Conservation (phyloP, 768 basidiomycete genomes). For the Suillus plorans region DNA sequence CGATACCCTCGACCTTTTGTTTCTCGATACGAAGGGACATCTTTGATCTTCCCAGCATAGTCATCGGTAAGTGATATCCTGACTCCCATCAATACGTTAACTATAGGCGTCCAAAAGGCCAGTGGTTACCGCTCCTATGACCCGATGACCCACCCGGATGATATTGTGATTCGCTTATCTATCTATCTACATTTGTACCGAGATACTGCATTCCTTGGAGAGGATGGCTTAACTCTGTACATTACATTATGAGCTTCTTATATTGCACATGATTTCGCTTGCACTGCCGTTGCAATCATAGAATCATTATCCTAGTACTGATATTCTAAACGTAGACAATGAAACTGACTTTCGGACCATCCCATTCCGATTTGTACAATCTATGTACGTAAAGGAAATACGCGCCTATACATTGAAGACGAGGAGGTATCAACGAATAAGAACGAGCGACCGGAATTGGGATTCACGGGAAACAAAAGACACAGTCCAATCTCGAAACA, state of each 20-base stretch:
- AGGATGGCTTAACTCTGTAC: slow-evolving; percentile 13
- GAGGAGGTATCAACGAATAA: slow-evolving; percentile 1
- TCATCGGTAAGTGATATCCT: slow-evolving; percentile 61
- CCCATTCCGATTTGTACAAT: not conserved
- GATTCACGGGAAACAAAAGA: not conserved
- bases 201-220: slow-evolving; percentile 8
- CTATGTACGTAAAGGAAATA: not conserved
- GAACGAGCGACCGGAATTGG: not conserved
- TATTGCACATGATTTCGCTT: slow-evolving; percentile 10
- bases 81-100: slow-evolving; percentile 5
- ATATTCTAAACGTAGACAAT: not conserved
- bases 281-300: not conserved
- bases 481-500: slow-evolving; percentile 2
- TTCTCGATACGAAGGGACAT: slow-evolving; percentile 93
- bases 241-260: slow-evolving; percentile 13
- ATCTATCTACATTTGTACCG: slow-evolving; percentile 16
- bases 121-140: slow-evolving; percentile 84
- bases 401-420: not conserved
- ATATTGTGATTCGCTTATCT: slow-evolving; percentile 2
- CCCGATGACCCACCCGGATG: slow-evolving; percentile 7
- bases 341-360: not conserved
- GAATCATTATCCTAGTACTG: not conserved
- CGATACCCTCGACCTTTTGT: slow-evolving; percentile 91
- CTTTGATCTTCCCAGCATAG: slow-evolving; percentile 86
- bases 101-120: slow-evolving; percentile 47